Evolutionary conservation across 805 yeast genomes (phyloP), one percentile per base, ranked within the genome.

Genomic region (Pichia membranifaciens): DNA sequence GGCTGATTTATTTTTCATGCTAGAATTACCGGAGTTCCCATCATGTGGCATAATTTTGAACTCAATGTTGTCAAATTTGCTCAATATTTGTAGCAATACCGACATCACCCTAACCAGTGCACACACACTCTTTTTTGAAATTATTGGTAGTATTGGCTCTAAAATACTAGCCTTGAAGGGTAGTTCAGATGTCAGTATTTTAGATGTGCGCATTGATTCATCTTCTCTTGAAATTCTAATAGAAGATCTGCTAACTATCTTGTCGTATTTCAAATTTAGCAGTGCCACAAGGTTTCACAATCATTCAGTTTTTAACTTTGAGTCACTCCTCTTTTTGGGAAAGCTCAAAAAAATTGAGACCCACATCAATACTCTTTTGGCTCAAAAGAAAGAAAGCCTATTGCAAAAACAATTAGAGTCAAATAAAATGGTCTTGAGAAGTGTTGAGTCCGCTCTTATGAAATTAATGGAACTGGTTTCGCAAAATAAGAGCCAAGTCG

Each of bases 11-110:
- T 48, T 79, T 7, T 51, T 58, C 0, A 60, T 84, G 45, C 55
- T 84, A 9, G 60, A 66, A 2, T 61, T 61, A 8, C 86, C 88
- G 0, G 82, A 79, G 46, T 87, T 83, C 78, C 71, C 87, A 0
- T 78, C 77, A 0, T 71, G 82, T 1, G 46, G 82, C 2, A 64
- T 74, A 56, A 71, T 66, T 35, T 65, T 72, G 5, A 57, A 82
- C 20, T 57, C 80, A 43, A 17, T 38, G 5, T 31, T 52, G 25
- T 34, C 34, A 10, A 32, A 22, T 6, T 10, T 29, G 2, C 21
- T 47, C 1, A 54, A 52, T 18, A 58, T 70, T 1, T 66, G 73
- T 50, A 65, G 59, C 54, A 68, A 71, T 2, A 71, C 41, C 2
- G 71, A 12, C 65, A 62, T 25, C 65, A 68, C 38, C 41, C 73